phyloP scores from a whole-genome alignment of 106 monocot species.

The Cymbidium sinense region DNA sequence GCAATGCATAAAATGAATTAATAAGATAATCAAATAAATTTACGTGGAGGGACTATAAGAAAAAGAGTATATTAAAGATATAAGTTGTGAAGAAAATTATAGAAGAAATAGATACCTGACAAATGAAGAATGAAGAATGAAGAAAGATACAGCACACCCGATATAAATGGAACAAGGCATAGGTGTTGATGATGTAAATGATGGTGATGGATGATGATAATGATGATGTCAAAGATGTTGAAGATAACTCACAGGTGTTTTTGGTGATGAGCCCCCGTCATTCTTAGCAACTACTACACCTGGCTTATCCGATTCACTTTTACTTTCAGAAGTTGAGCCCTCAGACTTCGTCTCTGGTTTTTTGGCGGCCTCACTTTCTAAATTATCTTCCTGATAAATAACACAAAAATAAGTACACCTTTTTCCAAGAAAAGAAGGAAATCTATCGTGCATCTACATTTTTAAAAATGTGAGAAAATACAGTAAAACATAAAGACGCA shows the following conservation, averaged over 20 bases:
- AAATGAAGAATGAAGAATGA: too few relatives aligned
- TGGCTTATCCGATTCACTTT: constrained; percentile 47
- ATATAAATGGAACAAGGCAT: background rate
- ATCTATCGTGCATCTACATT: background rate
- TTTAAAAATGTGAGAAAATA: background rate
- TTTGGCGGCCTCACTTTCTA: constrained; percentile 13
- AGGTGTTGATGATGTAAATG: background rate
- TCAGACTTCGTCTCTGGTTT: constrained; percentile 48
- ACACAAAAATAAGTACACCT: background rate
- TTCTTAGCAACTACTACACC: constrained; percentile 31
- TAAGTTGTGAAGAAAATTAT: background rate
- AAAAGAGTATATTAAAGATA: background rate
- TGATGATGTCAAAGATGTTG: background rate
- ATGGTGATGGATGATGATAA: background rate
- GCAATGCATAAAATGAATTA: background rate
- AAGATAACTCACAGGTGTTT: constrained; percentile 44
- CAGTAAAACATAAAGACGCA: constrained; percentile 1
- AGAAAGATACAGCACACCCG: background rate
- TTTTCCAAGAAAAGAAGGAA: constrained; percentile 3
- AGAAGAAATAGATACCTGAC: background rate
- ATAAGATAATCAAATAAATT: constrained; percentile 1
- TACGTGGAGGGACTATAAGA: background rate
- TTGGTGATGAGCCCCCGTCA: constrained; percentile 39
- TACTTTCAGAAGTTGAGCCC: constrained; percentile 35
- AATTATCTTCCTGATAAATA: constrained; percentile 26